Evolutionary conservation across 164 flowering plant genomes (phyloP).

Genomic region (Vitis rotundifolia): DNA sequence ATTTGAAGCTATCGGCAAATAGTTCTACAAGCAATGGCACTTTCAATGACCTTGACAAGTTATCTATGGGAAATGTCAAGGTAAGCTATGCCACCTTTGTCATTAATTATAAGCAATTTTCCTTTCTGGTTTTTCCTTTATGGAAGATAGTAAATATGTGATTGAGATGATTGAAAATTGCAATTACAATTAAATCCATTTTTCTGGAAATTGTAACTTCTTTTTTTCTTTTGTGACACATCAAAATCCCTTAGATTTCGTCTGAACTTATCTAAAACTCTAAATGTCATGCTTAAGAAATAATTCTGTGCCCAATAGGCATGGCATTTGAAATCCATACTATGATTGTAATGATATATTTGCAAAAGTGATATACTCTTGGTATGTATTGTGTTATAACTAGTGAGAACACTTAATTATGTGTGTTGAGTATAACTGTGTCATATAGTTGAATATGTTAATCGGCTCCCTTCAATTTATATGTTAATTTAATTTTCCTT

Average conservation of each 20-base stretch:
- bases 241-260: too few relatives aligned
- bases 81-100: constrained; percentile 36
- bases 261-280: too few relatives aligned
- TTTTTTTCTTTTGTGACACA: too few relatives aligned
- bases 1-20: not conserved
- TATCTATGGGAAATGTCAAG: constrained; percentile 71
- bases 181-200: too few relatives aligned
- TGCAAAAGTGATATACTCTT: not conserved
- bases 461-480: not conserved
- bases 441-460: not conserved
- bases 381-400: not conserved
- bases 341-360: too few relatives aligned
- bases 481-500: not conserved
- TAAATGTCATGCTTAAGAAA: too few relatives aligned
- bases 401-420: not conserved
- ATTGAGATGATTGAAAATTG: not conserved
- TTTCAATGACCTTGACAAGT: constrained; percentile 70
- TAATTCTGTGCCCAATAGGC: too few relatives aligned
- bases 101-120: not conserved
- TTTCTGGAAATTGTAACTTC: too few relatives aligned
- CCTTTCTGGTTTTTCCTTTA: not conserved
- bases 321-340: not conserved
- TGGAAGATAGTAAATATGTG: not conserved
- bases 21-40: constrained; percentile 47
- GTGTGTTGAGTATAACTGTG: not conserved